Evolutionary conservation across 2,329 filamentous ascomycete genomes (phyloP), one percentile per base, ranked within the genome.

Genomic region (Colletotrichum echinochloae): DNA sequence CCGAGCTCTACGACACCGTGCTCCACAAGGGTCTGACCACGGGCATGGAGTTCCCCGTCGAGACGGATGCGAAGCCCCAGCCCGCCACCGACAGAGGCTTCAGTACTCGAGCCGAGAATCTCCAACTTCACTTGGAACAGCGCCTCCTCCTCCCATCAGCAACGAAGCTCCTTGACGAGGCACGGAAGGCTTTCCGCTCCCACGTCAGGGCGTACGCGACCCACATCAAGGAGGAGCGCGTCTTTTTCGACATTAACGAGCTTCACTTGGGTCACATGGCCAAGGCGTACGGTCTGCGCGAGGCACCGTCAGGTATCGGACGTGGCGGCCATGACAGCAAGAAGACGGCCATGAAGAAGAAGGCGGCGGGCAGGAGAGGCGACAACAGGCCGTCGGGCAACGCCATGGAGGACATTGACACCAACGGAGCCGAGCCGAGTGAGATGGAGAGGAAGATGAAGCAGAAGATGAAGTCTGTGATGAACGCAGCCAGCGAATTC

Each of bases 161-260:
- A 80, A 89, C 44, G 88, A 91, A 65, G 83, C 88, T 92, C 48
- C 88, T 97, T 5, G 94, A 97, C 76, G 88, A 94, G 76, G 95
- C 93, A 0, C 89, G 94, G 26, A 90, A 93, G 74, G 96, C 92
- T 0, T 99, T 93, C 83, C 94, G 97, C 78, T 96, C 93, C 60
- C 95, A 98, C 77, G 91, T 99, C 65, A 88, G 96, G 65, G 96
- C 96, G 0, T 99, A 99, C 79, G 94, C 96, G 2, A 99, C 96
- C 0, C 96, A 99, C 80, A 89, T 95, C 35, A 91, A 93, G 37
- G 91, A 91, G 52, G 96, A 99, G 83, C 88, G 96, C 62, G 85
- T 85, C 62, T 95, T 92, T 78, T 99, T 99, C 79, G 93, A 98
- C 79, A 97, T 98, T 81, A 94, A 94, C 71, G 89, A 93, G 76